Conservation (phyloP, 768 basidiomycete species). For the Mycena kentingensis region DNA sequence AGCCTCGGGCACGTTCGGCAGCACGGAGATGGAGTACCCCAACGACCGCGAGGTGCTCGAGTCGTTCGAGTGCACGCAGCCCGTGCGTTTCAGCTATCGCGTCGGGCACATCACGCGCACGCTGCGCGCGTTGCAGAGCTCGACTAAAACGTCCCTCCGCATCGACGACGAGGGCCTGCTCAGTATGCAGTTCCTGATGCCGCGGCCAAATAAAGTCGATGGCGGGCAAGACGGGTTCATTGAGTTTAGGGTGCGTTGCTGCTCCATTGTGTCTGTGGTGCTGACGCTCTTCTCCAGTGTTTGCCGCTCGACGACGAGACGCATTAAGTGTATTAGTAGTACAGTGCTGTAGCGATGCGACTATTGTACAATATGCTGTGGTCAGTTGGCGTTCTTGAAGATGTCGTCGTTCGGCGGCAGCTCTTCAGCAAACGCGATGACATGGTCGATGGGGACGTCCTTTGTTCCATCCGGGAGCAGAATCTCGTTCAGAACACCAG, state of each 20-base stretch:
- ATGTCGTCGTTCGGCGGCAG: no score
- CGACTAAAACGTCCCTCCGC: conserved; percentile 85
- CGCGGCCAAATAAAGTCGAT: conserved; percentile 46
- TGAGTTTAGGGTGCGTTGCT: conserved; percentile 76
- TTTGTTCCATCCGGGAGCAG: no score
- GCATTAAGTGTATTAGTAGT: background rate
- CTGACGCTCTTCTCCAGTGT: conserved; percentile 34
- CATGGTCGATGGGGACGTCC: conserved; percentile 26
- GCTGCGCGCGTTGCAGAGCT: conserved; percentile 74
- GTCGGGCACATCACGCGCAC: conserved; percentile 76
- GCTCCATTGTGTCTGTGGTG: background rate
- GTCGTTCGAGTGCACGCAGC: conserved; percentile 76
- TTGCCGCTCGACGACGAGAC: conserved; percentile 43
- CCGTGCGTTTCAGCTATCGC: conserved; percentile 81
- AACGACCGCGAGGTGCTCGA: conserved; percentile 91
- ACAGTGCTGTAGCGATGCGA: background rate
- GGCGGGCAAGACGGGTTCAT: conserved; percentile 66
- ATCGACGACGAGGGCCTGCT: conserved; percentile 83
- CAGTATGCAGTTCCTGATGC: conserved; percentile 90
- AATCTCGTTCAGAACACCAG: conserved; percentile 85
- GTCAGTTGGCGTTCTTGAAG: no score
- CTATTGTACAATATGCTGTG: background rate
- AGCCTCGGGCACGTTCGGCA: conserved; percentile 81
- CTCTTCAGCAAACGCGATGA: background rate
- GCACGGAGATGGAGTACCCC: conserved; percentile 96